Base-by-base conservation (phyloP, 1,139 yeast genomes). In the Spencermartinsiella ligniputridi region DNA sequence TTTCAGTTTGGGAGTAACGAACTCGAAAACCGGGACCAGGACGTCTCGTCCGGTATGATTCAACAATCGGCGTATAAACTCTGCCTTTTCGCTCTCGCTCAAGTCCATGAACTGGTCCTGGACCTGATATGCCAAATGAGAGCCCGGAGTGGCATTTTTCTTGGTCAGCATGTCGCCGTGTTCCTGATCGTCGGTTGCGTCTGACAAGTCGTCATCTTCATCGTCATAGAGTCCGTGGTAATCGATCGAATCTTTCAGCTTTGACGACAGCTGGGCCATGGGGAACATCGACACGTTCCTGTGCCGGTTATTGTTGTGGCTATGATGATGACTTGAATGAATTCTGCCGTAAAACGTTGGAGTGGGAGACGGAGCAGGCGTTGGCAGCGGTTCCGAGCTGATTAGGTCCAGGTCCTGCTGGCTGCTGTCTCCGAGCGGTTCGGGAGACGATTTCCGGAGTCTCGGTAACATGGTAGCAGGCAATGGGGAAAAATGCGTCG, bases 1-100 rank as follows among this genome's bases (percentile, higher is more conserved):
- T 54, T 87, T 80, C 47, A 92, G 81, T 61, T 88, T 68, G 27
- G 82, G 77, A 20, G 83, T 77, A 13, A 92, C 84, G 60, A 84
- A 94, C 55, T 82, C 83, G 4, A 87, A 76, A 3, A 89, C 75
- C 47, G 79, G 79, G 12, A 95, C 83, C 22, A 92, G 69, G 27
- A 63, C 67, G 88, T 17, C 95, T 85, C 62, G 57, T 21, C 60
- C 59, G 37, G 66, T 63, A 22, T 50, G 50, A 24, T 51, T 46
- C 20, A 68, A 54, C 41, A 68, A 49, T 30, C 53, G 52, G 37
- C 55, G 45, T 35, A 68, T 49, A 34, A 63, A 56, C 21, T 40
- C 41, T 19, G 45, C 38, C 41, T 55, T 51, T 19, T 53, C 56
- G 12, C 41, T 44, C 17, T 47, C 53, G 30, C 42, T 41, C 34